A percentile compares a stretch with the other conserved stretches of the same genome.
Evolutionary conservation across 164 flowering plant genomes (phyloP).

Genomic region (Annona squamosa): DNA sequence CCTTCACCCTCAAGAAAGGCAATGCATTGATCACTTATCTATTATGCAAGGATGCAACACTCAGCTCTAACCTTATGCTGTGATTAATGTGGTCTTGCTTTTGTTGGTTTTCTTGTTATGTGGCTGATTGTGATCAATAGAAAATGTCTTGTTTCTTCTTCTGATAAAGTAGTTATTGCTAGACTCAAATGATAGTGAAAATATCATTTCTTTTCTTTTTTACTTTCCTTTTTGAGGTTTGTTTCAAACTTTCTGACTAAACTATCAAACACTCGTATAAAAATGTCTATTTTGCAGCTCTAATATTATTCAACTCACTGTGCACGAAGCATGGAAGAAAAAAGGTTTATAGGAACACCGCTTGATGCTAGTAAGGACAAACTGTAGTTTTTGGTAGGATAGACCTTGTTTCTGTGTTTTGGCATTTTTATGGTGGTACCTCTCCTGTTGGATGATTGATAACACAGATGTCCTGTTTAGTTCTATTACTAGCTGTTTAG

Average conservation of each 20-base stretch:
- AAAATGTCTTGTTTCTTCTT: too few species aligned
- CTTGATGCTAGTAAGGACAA: too few species aligned
- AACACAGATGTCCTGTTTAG: too few species aligned
- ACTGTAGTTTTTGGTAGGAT: background rate
- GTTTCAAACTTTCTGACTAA: background rate
- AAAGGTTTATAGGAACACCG: background rate
- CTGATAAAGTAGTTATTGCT: too few species aligned
- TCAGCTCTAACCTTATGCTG: background rate
- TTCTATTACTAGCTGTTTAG: too few species aligned
- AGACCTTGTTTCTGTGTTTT: too few species aligned
- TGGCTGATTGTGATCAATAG: background rate
- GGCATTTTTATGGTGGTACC: too few species aligned
- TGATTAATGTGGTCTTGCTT: background rate
- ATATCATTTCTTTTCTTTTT: too few species aligned
- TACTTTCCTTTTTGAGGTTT: background rate
- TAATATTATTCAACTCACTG: background rate
- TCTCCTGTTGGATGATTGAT: too few species aligned
- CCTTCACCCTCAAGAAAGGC: too few species aligned
- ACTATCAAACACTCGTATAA: background rate
- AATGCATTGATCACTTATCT: too few species aligned
- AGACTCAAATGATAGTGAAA: too few species aligned
- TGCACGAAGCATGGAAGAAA: background rate
- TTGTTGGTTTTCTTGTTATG: background rate
- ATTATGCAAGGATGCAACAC: background rate
- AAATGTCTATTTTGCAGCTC: background rate